Conservation (phyloP, 768 basidiomycete genomes). For the Pholiota microspora region DNA sequence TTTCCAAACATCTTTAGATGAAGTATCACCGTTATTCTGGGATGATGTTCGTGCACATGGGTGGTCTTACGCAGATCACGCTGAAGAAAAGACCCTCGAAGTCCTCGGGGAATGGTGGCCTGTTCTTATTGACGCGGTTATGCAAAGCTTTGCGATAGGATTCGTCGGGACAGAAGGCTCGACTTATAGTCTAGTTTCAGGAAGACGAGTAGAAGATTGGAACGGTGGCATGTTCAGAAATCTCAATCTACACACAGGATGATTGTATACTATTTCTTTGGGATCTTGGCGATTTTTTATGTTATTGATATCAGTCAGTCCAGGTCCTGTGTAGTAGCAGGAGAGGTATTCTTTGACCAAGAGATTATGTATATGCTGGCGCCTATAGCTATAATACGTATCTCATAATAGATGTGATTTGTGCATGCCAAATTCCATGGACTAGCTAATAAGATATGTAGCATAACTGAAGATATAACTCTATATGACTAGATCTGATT, state of each 20-base stretch:
- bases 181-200: conserved; percentile 53
- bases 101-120: conserved; percentile 44
- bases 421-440: too few relatives aligned
- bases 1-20: conserved; percentile 38
- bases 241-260: neutral
- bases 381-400: too few relatives aligned
- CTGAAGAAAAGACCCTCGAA: conserved; percentile 30
- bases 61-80: conserved; percentile 41
- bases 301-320: too few relatives aligned
- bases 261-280: neutral
- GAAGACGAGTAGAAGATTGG: conserved; percentile 56
- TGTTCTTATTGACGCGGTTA: conserved; percentile 50
- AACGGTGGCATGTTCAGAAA: conserved; percentile 31
- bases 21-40: conserved; percentile 41
- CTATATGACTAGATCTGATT: too few relatives aligned
- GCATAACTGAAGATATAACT: too few relatives aligned
- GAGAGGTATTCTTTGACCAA: too few relatives aligned
- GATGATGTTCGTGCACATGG: conserved; percentile 31
- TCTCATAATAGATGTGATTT: too few relatives aligned
- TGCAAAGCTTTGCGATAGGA: conserved; percentile 53
- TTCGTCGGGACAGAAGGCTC: conserved; percentile 58
- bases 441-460: too few relatives aligned
- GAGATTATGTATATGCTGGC: too few relatives aligned
- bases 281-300: too few relatives aligned
- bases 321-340: too few relatives aligned